phyloP scores from a whole-genome alignment of 306 rosid species.

The Ormosia semicastrata region DNA sequence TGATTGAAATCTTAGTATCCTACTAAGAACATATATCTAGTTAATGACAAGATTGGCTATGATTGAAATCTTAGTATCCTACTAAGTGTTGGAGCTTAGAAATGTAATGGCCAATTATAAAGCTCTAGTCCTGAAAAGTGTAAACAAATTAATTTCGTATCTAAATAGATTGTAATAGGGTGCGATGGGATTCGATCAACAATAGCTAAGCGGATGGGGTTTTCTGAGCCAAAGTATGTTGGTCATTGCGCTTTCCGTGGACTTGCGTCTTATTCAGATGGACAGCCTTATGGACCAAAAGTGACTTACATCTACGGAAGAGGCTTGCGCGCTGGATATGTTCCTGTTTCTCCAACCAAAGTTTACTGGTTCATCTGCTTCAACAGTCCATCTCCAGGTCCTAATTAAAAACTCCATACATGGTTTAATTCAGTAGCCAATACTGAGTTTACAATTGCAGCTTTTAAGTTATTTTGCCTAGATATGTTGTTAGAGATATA shows the following conservation, averaged over 20 bases:
- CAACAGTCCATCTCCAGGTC: constrained; percentile 78
- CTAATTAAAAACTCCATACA: background rate
- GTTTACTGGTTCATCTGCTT: constrained; percentile 95
- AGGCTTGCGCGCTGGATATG: constrained; percentile 82
- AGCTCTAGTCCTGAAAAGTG: background rate
- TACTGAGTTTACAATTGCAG: background rate
- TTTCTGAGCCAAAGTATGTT: constrained; percentile 59
- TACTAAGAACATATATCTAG: background rate
- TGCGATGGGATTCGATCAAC: constrained; percentile 89
- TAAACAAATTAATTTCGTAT: background rate
- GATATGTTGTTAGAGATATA: background rate
- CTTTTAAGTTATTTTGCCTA: background rate
- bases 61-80: background rate
- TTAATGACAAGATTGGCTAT: background rate
- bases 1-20: background rate
- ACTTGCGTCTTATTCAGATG: constrained; percentile 61
- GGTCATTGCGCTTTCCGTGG: constrained; percentile 86
- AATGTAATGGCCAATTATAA: background rate
- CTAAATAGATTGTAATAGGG: constrained; percentile 74
- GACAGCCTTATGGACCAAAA: constrained; percentile 62
- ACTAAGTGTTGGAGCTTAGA: background rate
- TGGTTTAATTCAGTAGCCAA: background rate
- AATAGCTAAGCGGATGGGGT: constrained; percentile 90
- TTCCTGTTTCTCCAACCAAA: constrained; percentile 83
- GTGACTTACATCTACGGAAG: constrained; percentile 73